These are phyloP conservation scores for Scenedesmus sp. DNA, from an alignment of 163 green algal genomes.

Conservation along the genomic window DNA sequence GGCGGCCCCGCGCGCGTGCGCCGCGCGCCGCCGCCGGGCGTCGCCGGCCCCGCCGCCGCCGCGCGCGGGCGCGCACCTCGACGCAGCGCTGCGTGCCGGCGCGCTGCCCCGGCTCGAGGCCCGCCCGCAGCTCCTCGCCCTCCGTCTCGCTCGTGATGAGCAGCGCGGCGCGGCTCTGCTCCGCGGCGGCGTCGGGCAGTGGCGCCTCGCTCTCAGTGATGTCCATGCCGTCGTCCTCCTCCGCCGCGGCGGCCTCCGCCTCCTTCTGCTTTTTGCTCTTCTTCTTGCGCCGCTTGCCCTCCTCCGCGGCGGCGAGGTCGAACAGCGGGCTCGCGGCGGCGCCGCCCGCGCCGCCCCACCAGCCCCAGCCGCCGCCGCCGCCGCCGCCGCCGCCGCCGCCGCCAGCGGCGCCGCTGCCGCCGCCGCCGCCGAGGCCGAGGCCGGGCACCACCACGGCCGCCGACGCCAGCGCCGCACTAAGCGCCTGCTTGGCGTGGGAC, in stretches of 20 bases:
- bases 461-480: constrained; percentile 1
- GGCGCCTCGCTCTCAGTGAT: constrained; percentile 25
- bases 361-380: constrained; percentile 38
- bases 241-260: constrained; percentile 31
- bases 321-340: constrained; percentile 38
- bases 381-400: constrained; percentile 48
- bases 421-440: constrained; percentile 45
- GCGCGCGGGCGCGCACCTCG: constrained; percentile 12
- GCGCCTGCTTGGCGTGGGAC: too few relatives aligned
- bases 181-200: background rate
- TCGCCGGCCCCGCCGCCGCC: too few relatives aligned
- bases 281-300: constrained; percentile 43
- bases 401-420: constrained; percentile 29
- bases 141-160: constrained; percentile 36
- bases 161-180: background rate
- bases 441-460: constrained; percentile 24
- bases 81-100: constrained; percentile 30
- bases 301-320: constrained; percentile 53
- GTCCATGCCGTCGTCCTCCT: constrained; percentile 56
- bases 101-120: constrained; percentile 9
- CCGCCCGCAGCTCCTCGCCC: constrained; percentile 43
- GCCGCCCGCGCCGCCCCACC: constrained; percentile 3
- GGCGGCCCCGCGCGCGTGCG: too few relatives aligned
- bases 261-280: constrained; percentile 47
- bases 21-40: too few relatives aligned